Percentiles rank a stretch among this genome's conserved stretches.
Conservation (phyloP, 1,139 yeast genomes). For the Blastobotrys serpentis region DNA sequence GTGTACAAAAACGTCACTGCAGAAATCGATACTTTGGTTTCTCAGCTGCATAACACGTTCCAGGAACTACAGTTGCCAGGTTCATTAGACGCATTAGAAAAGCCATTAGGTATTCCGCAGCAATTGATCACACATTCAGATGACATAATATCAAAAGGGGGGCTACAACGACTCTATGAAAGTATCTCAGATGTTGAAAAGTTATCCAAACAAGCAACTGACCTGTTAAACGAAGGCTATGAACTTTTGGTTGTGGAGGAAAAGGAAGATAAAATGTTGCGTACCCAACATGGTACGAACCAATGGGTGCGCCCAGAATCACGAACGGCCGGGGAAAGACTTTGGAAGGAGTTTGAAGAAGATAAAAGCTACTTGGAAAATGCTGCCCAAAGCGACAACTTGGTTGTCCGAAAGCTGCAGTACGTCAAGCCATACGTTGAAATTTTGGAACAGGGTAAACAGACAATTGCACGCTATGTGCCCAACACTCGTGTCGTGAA, state of each 20-base stretch:
- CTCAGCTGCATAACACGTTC: constrained; percentile 43
- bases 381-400: constrained; percentile 62
- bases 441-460: constrained; percentile 47
- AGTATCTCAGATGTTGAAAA: constrained; percentile 49
- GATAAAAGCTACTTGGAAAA: constrained; percentile 53
- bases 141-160: constrained; percentile 57
- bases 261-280: constrained; percentile 54
- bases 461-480: constrained; percentile 45
- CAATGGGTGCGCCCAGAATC: constrained; percentile 45
- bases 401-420: constrained; percentile 47
- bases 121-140: constrained; percentile 55
- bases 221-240: constrained; percentile 46
- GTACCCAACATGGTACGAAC: constrained; percentile 48
- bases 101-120: constrained; percentile 63
- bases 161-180: constrained; percentile 45
- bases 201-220: constrained; percentile 45
- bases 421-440: constrained; percentile 47
- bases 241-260: constrained; percentile 52
- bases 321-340: constrained; percentile 31
- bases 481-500: constrained; percentile 50
- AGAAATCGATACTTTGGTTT: constrained; percentile 54
- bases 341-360: constrained; percentile 44
- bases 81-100: constrained; percentile 60
- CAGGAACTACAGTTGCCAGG: constrained; percentile 50
- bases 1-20: constrained; percentile 50